Base-by-base conservation (phyloP, 768 basidiomycete genomes). In the Boletellus sp. region DNA sequence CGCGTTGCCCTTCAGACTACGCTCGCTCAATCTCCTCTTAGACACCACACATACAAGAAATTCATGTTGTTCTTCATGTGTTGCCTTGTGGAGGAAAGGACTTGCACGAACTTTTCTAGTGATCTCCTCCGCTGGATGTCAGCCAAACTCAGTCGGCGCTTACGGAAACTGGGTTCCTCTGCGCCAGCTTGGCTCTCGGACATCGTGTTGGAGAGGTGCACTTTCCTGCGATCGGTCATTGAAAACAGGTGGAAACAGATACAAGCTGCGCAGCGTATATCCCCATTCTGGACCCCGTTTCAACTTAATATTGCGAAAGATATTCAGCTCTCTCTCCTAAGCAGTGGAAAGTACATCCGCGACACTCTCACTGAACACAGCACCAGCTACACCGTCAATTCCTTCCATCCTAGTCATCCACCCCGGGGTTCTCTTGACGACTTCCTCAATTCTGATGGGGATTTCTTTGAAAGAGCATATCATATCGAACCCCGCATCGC, bases 41-140 rank as follows among this genome's bases (percentile, higher is more conserved):
- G 52, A 3, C 10, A 34, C 10, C 38, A 34, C n/a, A 57, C 60
- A 0, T 82, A 82, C 62, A 82, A 82, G 48, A 16, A 35, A 4
- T 81, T 82, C 60, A 72, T 79, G 56, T 34, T 73, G 2, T 78
- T 69, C 41, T 60, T 78, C 42, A 56, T 74, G 32, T 54, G 68
- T 4, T 31, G 53, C n/a, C 53, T 66, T 8, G 52, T 73, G 3
- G 31, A 58, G 3, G 26, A 57, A 5, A 65, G 61, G 3, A 39
- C 62, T 1, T 36, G 48, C 2, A 6, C 1, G 0, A 49, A 62
- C 13, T 37, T 57, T 17, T 34, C 56, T 3, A 68, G 52, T 35
- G 60, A 73, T 36, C 4, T 67, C 11, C 58, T 73, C 6, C 59
- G 56, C 8, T n/a, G n/a, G n/a, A 33, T 43, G 19, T 33, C 42